Base-by-base conservation (phyloP, 257 asterid species). In the Nicotiana undulata region DNA sequence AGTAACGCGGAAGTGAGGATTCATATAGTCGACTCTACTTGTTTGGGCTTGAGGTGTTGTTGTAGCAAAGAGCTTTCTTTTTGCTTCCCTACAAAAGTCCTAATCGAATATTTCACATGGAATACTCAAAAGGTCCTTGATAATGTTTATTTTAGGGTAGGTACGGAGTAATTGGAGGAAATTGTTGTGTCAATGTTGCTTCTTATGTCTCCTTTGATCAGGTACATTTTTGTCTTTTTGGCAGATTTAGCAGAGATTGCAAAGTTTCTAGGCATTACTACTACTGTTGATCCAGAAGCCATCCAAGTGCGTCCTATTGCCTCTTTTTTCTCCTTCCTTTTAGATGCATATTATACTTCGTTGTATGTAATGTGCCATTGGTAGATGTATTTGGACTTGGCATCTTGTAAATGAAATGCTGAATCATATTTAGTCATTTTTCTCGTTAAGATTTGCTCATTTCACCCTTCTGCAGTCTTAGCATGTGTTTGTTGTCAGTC, bases 161-260 rank as follows among this genome's bases (percentile, higher is more conserved):
- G 49, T 72, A 37, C 9, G 13, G 60, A 46, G 59, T 7, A 72
- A 44, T 20, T 68, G 32, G 44, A 40, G 56, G 58, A 44, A 68
- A n/a, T 68, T 68, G 7, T 68, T 67, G 55, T 37, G 51, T 37
- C 9, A 44, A 44, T 44, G 20, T 44, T 72, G 60, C 22, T 72
- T 72, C 78, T 44, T 46, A 13, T 72, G 77, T 46, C 22, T 46
- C 15, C 29, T 46, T 70, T 72, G 78, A 72, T 72, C 40, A 7
- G 59, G 78, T 72, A 72, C 8, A 46, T 72, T 72, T 44, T 8
- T 72, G 78, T 72, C 56, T 24, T 72, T 32, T 82, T 78, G 84
- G 83, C 95, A 95, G 99, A 95, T 92, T 88, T 95, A 84, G 98
- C 99, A 6, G 99, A 95, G 90, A 93, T 95, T 65, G 99, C 99